phyloP scores from a whole-genome alignment of 2,329 filamentous ascomycete species.

The Nectriaceae sp. region DNA sequence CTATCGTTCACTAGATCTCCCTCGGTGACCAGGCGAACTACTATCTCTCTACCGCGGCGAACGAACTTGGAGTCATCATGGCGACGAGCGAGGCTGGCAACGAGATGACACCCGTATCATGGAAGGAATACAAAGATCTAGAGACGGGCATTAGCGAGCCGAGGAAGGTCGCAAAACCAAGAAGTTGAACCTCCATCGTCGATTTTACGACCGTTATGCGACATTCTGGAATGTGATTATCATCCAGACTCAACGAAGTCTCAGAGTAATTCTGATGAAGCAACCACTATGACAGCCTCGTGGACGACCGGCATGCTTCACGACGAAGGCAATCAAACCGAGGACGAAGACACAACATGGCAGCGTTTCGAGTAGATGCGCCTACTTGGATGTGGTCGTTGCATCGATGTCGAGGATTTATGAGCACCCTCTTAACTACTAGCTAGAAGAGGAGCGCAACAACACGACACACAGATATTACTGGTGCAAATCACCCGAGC shows the following conservation, averaged over 20 bases:
- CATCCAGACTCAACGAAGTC: constrained; percentile 12
- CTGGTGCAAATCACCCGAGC: no score
- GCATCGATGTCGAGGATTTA: no score
- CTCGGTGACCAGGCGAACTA: constrained; percentile 94
- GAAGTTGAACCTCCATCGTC: constrained; percentile 53
- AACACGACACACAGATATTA: no score
- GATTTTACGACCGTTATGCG: constrained; percentile 4
- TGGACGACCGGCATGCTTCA: constrained; percentile 1
- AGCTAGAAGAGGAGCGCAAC: no score
- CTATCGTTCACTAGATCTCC: constrained; percentile 61
- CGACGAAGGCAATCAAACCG: no score
- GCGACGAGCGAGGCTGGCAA: constrained; percentile 86
- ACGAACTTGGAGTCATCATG: constrained; percentile 92
- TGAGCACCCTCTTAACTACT: no score
- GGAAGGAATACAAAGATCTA: constrained; percentile 91
- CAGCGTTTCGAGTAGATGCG: no score
- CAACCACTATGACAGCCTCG: background rate
- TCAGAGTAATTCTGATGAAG: constrained; percentile 13
- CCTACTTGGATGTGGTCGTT: no score
- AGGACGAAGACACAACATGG: no score
- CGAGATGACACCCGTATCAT: constrained; percentile 89
- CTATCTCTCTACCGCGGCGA: constrained; percentile 88
- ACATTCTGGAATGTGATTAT: constrained; percentile 21
- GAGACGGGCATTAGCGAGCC: constrained; percentile 74
- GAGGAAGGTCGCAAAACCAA: constrained; percentile 93